Base-by-base conservation (phyloP, 345 rosid genomes). In the Citrus australasica region DNA sequence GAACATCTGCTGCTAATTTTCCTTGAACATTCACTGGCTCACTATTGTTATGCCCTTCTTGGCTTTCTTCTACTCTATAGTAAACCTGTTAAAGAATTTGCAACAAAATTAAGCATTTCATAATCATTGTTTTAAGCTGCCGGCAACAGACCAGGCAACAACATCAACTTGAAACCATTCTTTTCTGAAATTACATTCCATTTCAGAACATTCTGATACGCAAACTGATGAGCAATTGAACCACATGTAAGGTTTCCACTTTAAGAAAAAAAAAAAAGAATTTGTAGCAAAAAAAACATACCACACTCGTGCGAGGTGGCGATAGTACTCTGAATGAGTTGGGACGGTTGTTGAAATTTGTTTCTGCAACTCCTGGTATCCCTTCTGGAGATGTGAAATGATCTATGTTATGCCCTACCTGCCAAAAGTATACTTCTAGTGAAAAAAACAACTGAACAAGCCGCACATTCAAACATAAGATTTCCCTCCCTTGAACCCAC, bases 321-420 rank as follows among this genome's bases (percentile, higher is more conserved):
- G 89, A 90, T 53, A 92, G 89, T 56, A 90, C 86, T 85, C 85
- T 86, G 82, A 92, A 87, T 67, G 97, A 90, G 86, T 92, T 89
- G 30, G 97, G 94, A 73, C 94, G 93, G 70, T 89, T 85, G 76
- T 90, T 92, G 87, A 92, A 92, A 82, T 90, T 92, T 40, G 94
- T 92, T 83, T 92, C 94, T 17, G 93, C 91, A 66, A 84, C 90
- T 71, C 94, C 97, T 8, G 97, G 97, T 70, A 84, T 82, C 59
- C 97, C 93, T 86, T 92, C 94, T 3, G 94, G 94, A 73, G 84
- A 78, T 37, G 94, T 89, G 84, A 92, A 92, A 84, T 92, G 97
- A 75, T 90, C 93, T 28, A 58, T 87, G 74, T 85, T 89, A 51
- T 89, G 94, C 24, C 90, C 87, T 14, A 90, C 93, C 97, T 92